These are phyloP conservation scores for Oligophagozyma castellii DNA, from an alignment of 1,139 yeast genomes.

Conservation along the genomic window DNA sequence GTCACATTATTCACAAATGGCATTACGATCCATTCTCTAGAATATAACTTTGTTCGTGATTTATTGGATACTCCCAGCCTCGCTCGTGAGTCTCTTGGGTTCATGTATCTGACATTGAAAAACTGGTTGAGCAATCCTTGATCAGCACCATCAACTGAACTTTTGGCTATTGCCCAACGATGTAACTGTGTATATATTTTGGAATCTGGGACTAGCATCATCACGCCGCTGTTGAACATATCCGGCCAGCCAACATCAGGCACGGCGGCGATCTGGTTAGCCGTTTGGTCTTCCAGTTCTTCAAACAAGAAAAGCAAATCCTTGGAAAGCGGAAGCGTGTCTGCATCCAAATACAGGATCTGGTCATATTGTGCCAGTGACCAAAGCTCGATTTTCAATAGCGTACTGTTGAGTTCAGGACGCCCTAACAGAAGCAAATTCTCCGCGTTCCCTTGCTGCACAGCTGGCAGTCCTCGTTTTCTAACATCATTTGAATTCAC, in stretches of 20 bases:
- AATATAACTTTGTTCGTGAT: conserved; percentile 1
- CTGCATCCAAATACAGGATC: conserved; percentile 71
- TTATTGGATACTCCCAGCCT: no score
- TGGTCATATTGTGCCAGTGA: conserved; percentile 42
- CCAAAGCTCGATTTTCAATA: conserved; percentile 69
- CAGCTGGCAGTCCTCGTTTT: no score
- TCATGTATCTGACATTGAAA: conserved; percentile 30
- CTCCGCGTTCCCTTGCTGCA: not conserved
- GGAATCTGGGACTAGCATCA: conserved; percentile 48
- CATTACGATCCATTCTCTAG: conserved; percentile 43
- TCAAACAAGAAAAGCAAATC: conserved; percentile 15
- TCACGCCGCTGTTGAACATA: conserved; percentile 80
- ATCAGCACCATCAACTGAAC: conserved; percentile 88
- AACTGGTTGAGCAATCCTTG: conserved; percentile 83
- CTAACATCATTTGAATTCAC: conserved; percentile 22
- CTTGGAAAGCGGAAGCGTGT: conserved; percentile 47
- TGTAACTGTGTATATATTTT: conserved; percentile 33
- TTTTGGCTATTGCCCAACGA: conserved; percentile 25
- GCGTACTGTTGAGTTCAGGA: conserved; percentile 60
- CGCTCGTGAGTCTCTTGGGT: no score
- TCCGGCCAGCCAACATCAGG: conserved; percentile 97
- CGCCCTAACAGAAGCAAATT: conserved; percentile 35
- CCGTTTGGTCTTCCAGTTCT: conserved; percentile 10
- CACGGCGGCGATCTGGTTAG: conserved; percentile 45
- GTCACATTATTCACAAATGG: conserved; percentile 84